phyloP scores from a whole-genome alignment of 108 stramenopile species.

The Epipyxis sp. region DNA sequence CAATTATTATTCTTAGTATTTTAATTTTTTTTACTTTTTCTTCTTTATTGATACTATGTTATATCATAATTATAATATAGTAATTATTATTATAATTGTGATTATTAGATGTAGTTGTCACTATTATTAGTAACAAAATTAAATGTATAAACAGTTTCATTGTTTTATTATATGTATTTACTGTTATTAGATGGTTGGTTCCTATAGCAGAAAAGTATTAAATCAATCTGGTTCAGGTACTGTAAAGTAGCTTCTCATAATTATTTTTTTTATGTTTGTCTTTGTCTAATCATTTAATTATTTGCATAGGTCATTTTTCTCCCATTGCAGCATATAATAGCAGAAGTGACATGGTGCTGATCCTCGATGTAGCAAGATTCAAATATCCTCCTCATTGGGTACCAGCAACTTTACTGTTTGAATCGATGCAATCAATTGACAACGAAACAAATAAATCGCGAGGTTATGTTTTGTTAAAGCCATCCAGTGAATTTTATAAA shows the following conservation, averaged over 20 bases:
- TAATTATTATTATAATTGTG: too few relatives aligned
- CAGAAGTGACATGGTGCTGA: slow-evolving; percentile 69
- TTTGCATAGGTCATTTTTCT: slow-evolving; percentile 81
- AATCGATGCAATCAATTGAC: slow-evolving; percentile 69
- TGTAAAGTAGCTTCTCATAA: too few relatives aligned
- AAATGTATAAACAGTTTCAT: too few relatives aligned
- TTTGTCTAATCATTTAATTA: slow-evolving; percentile 65
- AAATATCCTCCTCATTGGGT: slow-evolving; percentile 95
- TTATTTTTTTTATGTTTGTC: too few relatives aligned
- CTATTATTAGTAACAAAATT: too few relatives aligned
- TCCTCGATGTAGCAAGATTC: slow-evolving; percentile 95
- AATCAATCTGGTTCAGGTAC: slow-evolving; percentile 32
- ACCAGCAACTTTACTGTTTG: slow-evolving; percentile 59
- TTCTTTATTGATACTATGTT: too few relatives aligned
- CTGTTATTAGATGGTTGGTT: background rate
- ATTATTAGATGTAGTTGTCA: too few relatives aligned
- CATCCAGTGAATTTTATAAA: background rate
- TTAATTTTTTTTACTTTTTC: too few relatives aligned
- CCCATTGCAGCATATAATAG: slow-evolving; percentile 78
- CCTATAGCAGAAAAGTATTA: background rate
- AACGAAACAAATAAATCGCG: slow-evolving; percentile 66
- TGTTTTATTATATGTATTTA: too few relatives aligned
- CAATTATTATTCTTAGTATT: too few relatives aligned
- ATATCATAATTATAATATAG: too few relatives aligned
- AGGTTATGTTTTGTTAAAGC: slow-evolving; percentile 72